Evolutionary conservation across 768 basidiomycete species (phyloP), one percentile per base, ranked within the genome.

Genomic region (Trametes sanguinea): DNA sequence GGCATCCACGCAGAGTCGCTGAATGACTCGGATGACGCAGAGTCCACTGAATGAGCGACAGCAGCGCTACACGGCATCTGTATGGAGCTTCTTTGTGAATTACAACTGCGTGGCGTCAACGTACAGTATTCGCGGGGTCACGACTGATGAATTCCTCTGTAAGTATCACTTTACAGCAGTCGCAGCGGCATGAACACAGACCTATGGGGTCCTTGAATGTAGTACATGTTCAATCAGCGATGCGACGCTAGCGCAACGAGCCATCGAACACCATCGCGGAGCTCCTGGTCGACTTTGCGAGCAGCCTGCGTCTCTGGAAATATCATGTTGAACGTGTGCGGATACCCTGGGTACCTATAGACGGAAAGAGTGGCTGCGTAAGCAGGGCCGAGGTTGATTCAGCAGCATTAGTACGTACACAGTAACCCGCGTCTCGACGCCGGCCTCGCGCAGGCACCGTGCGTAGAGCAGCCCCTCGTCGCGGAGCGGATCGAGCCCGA

Each of bases 401-500:
- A 50, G n/a, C 35, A 27, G 22, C 9, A 37, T 9, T 4, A 5
- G 40, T 14, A 66, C 67, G 13, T 39, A 67, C 66, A 59, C 39
- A 16, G 57, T 29, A 13, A 63, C 27, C 33, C 44, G 60, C 3
- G 57, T 58, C 29, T 60, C 17, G 4, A 64, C 63, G 47, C 64
- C 65, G 3, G 54, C 59, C 14, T 67, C 66, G n/a, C 62, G 42
- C 43, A 69, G 30, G 30, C 57, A 30, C 17, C 54, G 53, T 32
- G 58, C 68, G 44, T 65, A 69, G 14, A 63, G 37, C 10, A 69
- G 27, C 5, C 58, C 66, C 29, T 67, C 66, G 37, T 69, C 68
- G 30, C 68, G 63, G n/a, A 67, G 52, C 11, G 65, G 63, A 30
- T 69, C 68, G 13, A 57, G 51, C n/a, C 68, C 68, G 45, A 54